Conservation (phyloP, 768 basidiomycete genomes). For the Rubroboletus pulcherrimus region DNA sequence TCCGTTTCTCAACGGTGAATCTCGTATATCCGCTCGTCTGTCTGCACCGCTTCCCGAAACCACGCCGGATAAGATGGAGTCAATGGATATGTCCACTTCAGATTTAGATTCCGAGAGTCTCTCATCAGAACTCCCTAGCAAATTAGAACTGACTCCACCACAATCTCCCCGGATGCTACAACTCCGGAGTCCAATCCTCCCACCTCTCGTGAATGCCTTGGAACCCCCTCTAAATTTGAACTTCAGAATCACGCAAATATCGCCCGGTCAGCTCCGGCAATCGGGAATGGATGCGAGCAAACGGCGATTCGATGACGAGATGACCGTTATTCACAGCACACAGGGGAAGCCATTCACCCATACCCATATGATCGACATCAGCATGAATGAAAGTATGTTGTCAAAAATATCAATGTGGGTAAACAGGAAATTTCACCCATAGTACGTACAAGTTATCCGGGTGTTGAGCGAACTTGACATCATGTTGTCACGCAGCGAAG, state of each 20-base stretch:
- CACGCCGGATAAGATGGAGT: not conserved
- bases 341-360: constrained; percentile 20
- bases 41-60: not conserved
- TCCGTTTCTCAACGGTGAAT: not conserved
- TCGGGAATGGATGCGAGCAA: not conserved
- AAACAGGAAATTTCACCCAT: constrained; percentile 23
- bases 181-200: constrained; percentile 7
- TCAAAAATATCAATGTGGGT: constrained; percentile 36
- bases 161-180: not conserved
- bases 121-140: not conserved
- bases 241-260: constrained; percentile 11
- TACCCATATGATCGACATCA: constrained; percentile 25
- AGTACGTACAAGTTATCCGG: constrained; percentile 28
- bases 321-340: constrained; percentile 15
- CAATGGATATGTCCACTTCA: not conserved
- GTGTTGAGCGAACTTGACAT: not conserved
- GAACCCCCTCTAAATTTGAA: constrained; percentile 16
- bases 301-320: constrained; percentile 16
- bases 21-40: not conserved
- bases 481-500: constrained; percentile 24
- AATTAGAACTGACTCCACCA: not conserved
- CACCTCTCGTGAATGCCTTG: constrained; percentile 8
- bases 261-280: not conserved
- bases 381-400: constrained; percentile 28
- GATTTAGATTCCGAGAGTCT: not conserved